Conservation (phyloP, 768 basidiomycete species). For the Auricularia cornea region DNA sequence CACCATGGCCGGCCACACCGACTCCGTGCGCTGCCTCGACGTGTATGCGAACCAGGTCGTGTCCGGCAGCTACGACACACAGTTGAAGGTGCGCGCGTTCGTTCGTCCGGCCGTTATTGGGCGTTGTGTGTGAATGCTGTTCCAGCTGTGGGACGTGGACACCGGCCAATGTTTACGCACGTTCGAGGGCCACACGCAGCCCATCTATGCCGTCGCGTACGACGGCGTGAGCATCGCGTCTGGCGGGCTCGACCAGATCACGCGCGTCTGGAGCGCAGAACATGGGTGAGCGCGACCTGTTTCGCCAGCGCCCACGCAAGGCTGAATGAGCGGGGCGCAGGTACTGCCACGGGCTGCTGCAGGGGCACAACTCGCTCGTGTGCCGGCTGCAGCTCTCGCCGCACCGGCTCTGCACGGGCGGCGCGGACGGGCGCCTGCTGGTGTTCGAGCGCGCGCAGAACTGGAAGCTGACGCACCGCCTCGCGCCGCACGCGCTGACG, state of each 20-base stretch:
- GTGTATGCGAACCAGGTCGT: constrained; percentile 76
- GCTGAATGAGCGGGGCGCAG: constrained; percentile 29
- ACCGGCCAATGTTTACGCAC: constrained; percentile 81
- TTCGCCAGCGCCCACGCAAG: background rate
- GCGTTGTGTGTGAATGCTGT: background rate
- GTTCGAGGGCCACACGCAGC: constrained; percentile 74
- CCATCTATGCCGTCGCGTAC: constrained; percentile 87
- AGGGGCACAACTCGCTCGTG: constrained; percentile 88
- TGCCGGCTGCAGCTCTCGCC: constrained; percentile 75
- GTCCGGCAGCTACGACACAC: constrained; percentile 90
- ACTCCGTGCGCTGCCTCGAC: constrained; percentile 83
- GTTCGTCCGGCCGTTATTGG: background rate
- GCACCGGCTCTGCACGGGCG: constrained; percentile 66
- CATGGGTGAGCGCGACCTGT: constrained; percentile 64
- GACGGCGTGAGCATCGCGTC: constrained; percentile 77
- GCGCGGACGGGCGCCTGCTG: constrained; percentile 81
- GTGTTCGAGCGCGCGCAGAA: constrained; percentile 46
- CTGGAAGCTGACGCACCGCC: constrained; percentile 40
- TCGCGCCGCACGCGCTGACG: constrained; percentile 82
- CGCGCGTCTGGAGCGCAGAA: constrained; percentile 80
- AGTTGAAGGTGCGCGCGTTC: constrained; percentile 61
- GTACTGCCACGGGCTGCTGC: constrained; percentile 72
- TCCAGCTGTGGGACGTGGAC: constrained; percentile 84
- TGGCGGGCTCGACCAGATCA: constrained; percentile 89
- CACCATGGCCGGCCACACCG: constrained; percentile 65